A percentile compares a stretch with the other conserved stretches of the same genome.
These are phyloP conservation scores for Phanerochaete carnosa DNA, from an alignment of 768 basidiomycete species.

Conservation along the genomic window DNA sequence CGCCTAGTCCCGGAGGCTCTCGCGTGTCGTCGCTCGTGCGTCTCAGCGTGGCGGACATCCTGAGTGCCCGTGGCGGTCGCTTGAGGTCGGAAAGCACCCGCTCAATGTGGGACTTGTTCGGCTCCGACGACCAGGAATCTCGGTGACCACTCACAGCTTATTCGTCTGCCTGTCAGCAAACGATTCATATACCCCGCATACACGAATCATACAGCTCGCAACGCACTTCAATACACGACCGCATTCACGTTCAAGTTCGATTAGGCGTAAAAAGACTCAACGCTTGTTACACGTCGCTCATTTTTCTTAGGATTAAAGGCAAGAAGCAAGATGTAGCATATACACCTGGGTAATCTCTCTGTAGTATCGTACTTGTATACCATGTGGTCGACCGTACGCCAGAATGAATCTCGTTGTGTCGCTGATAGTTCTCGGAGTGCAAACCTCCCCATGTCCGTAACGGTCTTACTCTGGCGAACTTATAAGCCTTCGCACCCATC, in stretches of 20 bases:
- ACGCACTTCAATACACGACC: too few relatives aligned
- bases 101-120: constrained; percentile 9
- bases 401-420: not conserved
- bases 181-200: not conserved
- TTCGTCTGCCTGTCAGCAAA: not conserved
- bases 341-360: not conserved
- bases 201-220: not conserved
- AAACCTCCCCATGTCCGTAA: too few relatives aligned
- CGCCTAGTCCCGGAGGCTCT: constrained; percentile 1
- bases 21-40: not conserved
- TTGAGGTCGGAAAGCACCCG: not conserved
- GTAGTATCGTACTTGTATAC: not conserved
- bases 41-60: not conserved
- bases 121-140: constrained; percentile 5
- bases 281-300: not conserved
- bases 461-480: too few relatives aligned
- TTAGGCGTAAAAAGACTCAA: too few relatives aligned
- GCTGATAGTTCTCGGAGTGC: too few relatives aligned
- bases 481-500: too few relatives aligned
- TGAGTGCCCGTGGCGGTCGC: not conserved
- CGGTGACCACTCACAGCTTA: not conserved
- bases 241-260: too few relatives aligned
- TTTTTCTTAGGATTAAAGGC: not conserved
- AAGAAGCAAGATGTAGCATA: not conserved
- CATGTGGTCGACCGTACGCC: not conserved